Conservation (phyloP, 495 filamentous ascomycete genomes). For the Oidiodendron maius region DNA sequence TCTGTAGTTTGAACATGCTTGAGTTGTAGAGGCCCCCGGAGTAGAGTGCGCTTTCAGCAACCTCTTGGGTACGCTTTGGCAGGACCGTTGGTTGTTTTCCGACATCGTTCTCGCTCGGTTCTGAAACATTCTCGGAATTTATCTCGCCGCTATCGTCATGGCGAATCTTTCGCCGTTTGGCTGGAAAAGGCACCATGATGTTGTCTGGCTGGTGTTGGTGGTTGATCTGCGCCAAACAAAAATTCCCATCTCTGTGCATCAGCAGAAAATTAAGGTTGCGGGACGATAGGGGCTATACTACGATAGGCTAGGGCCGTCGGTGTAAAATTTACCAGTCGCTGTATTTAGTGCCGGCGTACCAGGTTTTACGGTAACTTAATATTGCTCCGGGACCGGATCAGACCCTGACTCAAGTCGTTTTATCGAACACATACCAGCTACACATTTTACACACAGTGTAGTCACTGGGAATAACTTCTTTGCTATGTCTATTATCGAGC, state of each 20-base stretch:
- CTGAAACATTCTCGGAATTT: background rate
- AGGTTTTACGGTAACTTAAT: no score
- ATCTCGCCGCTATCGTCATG: conserved; percentile 23
- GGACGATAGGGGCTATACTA: no score
- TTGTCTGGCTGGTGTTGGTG: background rate
- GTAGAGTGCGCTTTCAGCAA: conserved; percentile 17
- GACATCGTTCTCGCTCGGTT: background rate
- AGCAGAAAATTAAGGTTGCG: background rate
- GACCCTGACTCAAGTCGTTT: no score
- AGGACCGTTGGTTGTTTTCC: background rate
- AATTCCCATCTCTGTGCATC: background rate
- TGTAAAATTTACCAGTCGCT: background rate
- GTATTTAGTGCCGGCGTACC: no score
- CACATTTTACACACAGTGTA: background rate
- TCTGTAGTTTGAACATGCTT: conserved; percentile 79
- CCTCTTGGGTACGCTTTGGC: conserved; percentile 6
- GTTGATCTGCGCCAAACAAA: background rate
- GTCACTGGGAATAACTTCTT: background rate
- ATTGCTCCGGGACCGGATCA: background rate
- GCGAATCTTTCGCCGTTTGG: conserved; percentile 48
- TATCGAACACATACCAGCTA: no score
- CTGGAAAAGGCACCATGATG: conserved; percentile 10
- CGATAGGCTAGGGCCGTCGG: no score
- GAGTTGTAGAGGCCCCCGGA: conserved; percentile 45
- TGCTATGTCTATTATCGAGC: conserved; percentile 21